Evolutionary conservation across 1,284 basidiomycete species (phyloP).

Genomic region (Cystobasidiaceae sp.): DNA sequence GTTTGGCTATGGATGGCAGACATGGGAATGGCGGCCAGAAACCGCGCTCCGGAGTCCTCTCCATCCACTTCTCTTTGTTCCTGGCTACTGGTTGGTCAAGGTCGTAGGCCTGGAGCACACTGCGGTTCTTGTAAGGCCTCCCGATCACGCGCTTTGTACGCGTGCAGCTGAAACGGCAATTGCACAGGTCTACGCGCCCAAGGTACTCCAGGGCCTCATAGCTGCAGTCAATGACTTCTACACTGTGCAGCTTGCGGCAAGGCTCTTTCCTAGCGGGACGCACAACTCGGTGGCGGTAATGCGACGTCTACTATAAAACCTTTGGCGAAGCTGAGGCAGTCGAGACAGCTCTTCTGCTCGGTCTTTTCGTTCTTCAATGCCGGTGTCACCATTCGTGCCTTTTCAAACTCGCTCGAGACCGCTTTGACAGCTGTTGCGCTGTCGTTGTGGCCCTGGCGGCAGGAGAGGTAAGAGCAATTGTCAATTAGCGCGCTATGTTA

Average conservation of each 20-base stretch:
- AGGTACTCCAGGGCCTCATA: slow-evolving; percentile 69
- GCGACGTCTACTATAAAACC: neutral
- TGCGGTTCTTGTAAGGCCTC: slow-evolving; percentile 37
- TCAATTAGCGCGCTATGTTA: slow-evolving; percentile 33
- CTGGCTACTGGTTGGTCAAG: slow-evolving; percentile 67
- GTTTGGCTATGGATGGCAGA: slow-evolving; percentile 85
- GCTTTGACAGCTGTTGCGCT: slow-evolving; percentile 75
- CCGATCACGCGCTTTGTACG: neutral
- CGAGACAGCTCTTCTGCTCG: slow-evolving; percentile 67
- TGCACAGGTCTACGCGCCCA: slow-evolving; percentile 56
- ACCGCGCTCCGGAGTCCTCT: slow-evolving; percentile 47
- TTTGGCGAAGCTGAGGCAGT: neutral
- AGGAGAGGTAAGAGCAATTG: slow-evolving; percentile 38
- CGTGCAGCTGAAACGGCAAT: neutral
- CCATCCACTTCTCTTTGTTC: slow-evolving; percentile 60
- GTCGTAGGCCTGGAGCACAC: slow-evolving; percentile 54
- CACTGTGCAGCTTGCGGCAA: slow-evolving; percentile 60
- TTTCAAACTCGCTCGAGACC: slow-evolving; percentile 91
- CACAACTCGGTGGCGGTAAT: slow-evolving; percentile 10
- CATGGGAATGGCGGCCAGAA: slow-evolving; percentile 88
- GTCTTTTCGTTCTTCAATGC: slow-evolving; percentile 81
- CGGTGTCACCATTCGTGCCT: slow-evolving; percentile 74
- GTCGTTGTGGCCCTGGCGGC: slow-evolving; percentile 59
- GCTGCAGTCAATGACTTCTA: slow-evolving; percentile 77
- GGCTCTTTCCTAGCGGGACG: slow-evolving; percentile 53